Evolutionary conservation across 2,329 filamentous ascomycete genomes (phyloP), one percentile per base, ranked within the genome.

Genomic region (Saccharata proteae): DNA sequence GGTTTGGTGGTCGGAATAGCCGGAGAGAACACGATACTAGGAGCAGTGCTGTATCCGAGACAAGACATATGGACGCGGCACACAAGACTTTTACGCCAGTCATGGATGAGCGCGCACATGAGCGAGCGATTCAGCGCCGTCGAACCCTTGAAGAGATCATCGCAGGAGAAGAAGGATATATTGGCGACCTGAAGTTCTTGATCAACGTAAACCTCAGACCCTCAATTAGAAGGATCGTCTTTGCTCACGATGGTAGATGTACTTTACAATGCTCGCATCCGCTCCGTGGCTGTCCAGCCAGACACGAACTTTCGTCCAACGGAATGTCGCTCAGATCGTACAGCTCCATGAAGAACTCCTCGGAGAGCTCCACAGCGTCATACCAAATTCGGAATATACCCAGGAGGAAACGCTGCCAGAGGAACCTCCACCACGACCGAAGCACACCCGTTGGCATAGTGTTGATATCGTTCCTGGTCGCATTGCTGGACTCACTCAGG

Each of bases 111-210:
- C 74, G 67, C 17, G 76, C 80, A n/a, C 69, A 71, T 24, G 70
- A 76, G 41, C 73, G 86, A 32, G 73, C 83, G 2, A 56, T 80
- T 13, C 80, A 85, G 46, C 73, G 90, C 38, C 74, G 83, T 10
- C 75, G 77, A 39, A 75, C 93, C 22, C 58, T 96, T 20, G 81
- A 90, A 48, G 90, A 96, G 57, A 62, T 96, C 30, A 74, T 94
- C 38, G 70, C 61, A 35, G 93, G 86, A 0, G 90, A 96, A 54
- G 80, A 90, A 50, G 74, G 78, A 46, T 96, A 96, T 51, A 77
- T 96, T 44, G 74, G 77, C 11, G 88, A 93, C 46, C 57, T 96
- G 36, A 83, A 83, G 44, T 84, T 90, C 41, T 63, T 96, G 37
- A 79, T 80, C 51, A 85, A 92, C 57, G n/a, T n/a, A n/a, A n/a